Evolutionary conservation across 345 rosid genomes (phyloP).

Genomic region (Acer negundo): DNA sequence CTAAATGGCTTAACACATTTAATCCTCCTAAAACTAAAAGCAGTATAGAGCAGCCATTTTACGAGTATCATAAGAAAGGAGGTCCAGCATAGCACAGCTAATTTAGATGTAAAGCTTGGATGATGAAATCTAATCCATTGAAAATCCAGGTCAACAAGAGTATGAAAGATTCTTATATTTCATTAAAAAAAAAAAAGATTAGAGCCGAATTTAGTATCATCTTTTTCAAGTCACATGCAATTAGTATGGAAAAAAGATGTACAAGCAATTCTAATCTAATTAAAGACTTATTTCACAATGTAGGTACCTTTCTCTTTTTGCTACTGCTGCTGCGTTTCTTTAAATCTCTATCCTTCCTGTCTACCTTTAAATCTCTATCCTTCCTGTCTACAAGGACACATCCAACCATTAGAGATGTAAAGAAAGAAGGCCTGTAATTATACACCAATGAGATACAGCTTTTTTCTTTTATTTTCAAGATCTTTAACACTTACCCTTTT

Average conservation of each 20-base stretch:
- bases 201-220: neutral
- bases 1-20: neutral
- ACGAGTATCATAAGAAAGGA: neutral
- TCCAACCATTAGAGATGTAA: slow-evolving; percentile 17
- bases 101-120: neutral
- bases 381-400: slow-evolving; percentile 64
- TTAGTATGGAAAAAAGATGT: neutral
- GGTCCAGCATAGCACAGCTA: neutral
- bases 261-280: neutral
- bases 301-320: slow-evolving; percentile 81
- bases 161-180: neutral
- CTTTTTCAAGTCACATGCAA: neutral
- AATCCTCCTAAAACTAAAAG: neutral
- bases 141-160: neutral
- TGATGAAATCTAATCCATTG: neutral
- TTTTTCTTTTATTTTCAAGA: slow-evolving; percentile 9
- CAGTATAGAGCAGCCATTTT: neutral
- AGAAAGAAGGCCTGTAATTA: neutral
- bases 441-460: slow-evolving; percentile 16
- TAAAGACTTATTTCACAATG: slow-evolving; percentile 11
- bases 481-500: slow-evolving; percentile 48
- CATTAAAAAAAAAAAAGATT: neutral
- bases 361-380: slow-evolving; percentile 62
- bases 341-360: slow-evolving; percentile 76
- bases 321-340: slow-evolving; percentile 71